Evolutionary conservation across 164 flowering plant genomes (phyloP), one percentile per base, ranked within the genome.

Genomic region (Sedum album): DNA sequence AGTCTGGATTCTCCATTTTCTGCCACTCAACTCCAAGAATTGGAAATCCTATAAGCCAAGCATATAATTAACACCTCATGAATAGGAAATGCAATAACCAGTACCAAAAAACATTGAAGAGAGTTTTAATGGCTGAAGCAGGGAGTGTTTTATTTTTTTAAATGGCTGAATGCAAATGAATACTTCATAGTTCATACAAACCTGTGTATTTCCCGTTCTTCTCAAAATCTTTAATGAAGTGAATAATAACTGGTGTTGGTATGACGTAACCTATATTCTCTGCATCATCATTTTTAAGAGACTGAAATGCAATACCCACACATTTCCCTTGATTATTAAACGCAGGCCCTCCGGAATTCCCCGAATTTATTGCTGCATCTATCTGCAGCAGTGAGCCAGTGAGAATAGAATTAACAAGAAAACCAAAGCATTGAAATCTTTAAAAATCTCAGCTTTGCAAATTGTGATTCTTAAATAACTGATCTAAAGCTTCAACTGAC

Each of bases 281-380:
- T 2, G 66, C 99, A 77, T 95, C 97, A 71, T 92, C 97, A 71
- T 90, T 93, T 71, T 95, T 95, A 68, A 95, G 91, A 49, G 97
- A 95, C 81, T 95, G 99, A 76, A 92, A 92, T 39, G 97, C 99
- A 78, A 95, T 92, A 39, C 99, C 99, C 26, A 95, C 97, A 76
- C 97, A 92, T 15, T 83, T 86, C 0, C 99, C 97, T 74, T 82
- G 88, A 73, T 92, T 87, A 79, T 78, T 95, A 69, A 95, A 95
- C 30, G 97, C 97, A 75, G 97, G 99, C 4, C 99, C 99, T 71
- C 99, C 99, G 72, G 99, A 95, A 79, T 95, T 95, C 39, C 99
- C 99, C 23, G 97, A 90, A 73, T 95, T 95, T 73, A 95, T 95
- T 67, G 97, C 99, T 72, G 99, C 99, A 83, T 95, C 99, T 68